Percentiles rank a stretch among this genome's conserved stretches.
Evolutionary conservation across 2,329 filamentous ascomycete genomes (phyloP).

Genomic region (Acephala macrosclerotiorum): DNA sequence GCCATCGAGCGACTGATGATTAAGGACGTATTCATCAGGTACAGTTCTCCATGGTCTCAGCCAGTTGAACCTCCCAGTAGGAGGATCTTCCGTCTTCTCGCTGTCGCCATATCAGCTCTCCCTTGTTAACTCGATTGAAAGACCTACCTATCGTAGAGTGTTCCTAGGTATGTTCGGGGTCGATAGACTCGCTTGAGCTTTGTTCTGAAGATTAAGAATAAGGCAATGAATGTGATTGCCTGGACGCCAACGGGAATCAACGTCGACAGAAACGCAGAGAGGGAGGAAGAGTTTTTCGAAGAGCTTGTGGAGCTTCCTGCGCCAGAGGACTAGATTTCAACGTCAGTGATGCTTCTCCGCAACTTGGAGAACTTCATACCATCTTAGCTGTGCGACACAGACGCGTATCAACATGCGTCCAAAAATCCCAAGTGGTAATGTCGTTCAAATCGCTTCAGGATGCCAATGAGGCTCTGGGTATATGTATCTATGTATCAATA

Average conservation of each 20-base stretch:
- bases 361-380: background rate
- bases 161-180: constrained; percentile 59
- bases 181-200: constrained; percentile 57
- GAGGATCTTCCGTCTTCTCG: constrained; percentile 64
- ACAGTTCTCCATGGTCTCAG: constrained; percentile 68
- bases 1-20: constrained; percentile 89
- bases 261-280: constrained; percentile 54
- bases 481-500: background rate
- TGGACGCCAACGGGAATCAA: constrained; percentile 54
- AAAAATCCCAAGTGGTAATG: background rate
- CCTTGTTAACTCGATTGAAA: background rate
- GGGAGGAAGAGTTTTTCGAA: constrained; percentile 18
- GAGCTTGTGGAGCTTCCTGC: constrained; percentile 16
- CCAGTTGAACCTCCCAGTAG: constrained; percentile 70
- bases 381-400: background rate
- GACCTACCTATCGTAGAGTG: constrained; percentile 51
- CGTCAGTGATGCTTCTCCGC: constrained; percentile 7
- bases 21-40: constrained; percentile 80
- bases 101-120: constrained; percentile 40
- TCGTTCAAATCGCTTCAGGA: background rate
- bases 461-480: background rate
- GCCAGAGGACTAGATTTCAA: constrained; percentile 12
- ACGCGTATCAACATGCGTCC: background rate
- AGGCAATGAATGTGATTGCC: constrained; percentile 48
- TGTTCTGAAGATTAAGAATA: constrained; percentile 57